phyloP scores from a whole-genome alignment of 371 early-diverging fungal species.

The Mortierella polycephala region DNA sequence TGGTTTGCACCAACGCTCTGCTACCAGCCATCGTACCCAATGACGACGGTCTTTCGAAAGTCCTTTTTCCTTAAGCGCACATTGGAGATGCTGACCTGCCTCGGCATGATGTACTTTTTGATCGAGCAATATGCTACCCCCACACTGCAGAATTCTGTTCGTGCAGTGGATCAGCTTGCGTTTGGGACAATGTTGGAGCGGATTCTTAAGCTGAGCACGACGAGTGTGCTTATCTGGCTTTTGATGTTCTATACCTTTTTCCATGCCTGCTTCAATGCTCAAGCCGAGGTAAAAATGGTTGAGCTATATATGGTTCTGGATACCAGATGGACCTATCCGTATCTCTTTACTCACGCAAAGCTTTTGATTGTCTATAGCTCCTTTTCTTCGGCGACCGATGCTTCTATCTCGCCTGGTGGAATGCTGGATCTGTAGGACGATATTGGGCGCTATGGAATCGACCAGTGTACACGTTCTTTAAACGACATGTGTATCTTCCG shows the following conservation, averaged over 20 bases:
- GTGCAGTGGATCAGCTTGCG: conserved; percentile 75
- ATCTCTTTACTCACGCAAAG: too few relatives aligned
- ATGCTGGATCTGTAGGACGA: conserved; percentile 80
- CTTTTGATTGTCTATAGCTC: conserved; percentile 52
- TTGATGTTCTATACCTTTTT: conserved; percentile 92
- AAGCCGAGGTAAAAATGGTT: conserved; percentile 69
- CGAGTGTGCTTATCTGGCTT: conserved; percentile 87
- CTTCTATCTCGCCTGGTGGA: conserved; percentile 95
- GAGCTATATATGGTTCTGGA: too few relatives aligned
- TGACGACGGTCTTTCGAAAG: conserved; percentile 71
- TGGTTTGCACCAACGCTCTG: conserved; percentile 88
- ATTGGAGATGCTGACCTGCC: conserved; percentile 70
- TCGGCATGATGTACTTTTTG: conserved; percentile 83
- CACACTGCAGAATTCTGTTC: conserved; percentile 83
- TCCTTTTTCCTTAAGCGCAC: conserved; percentile 85
- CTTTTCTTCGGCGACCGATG: conserved; percentile 90
- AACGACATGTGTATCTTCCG: conserved; percentile 90
- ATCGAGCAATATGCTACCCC: conserved; percentile 88
- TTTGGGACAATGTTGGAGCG: conserved; percentile 81
- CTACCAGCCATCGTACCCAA: conserved; percentile 91
- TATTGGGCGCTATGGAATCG: conserved; percentile 95
- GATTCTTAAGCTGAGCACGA: conserved; percentile 84
- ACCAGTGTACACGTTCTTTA: conserved; percentile 88
- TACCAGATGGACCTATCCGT: too few relatives aligned
- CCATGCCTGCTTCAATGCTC: conserved; percentile 82